phyloP scores from a whole-genome alignment of 176 grass and related monocot species.

The Juncus inflexus region DNA sequence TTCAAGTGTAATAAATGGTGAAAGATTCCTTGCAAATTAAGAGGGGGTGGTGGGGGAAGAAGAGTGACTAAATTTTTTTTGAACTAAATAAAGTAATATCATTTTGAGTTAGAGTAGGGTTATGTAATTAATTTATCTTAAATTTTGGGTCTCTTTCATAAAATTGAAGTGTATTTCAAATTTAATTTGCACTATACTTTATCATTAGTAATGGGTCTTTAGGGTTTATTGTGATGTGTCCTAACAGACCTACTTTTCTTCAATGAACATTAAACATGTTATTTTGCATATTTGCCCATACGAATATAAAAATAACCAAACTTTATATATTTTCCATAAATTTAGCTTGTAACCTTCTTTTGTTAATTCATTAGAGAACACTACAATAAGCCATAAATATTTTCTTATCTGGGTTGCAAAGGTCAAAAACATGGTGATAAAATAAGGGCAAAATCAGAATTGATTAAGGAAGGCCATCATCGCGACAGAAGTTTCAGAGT shows the following conservation, averaged over 20 bases:
- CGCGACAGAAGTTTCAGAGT: too few species aligned
- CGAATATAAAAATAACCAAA: too few species aligned
- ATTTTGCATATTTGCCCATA: conserved; percentile 15
- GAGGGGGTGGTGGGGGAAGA: neutral
- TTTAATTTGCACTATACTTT: conserved; percentile 22
- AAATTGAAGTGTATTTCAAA: conserved; percentile 21
- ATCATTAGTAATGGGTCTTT: conserved; percentile 15
- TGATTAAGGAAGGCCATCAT: too few species aligned
- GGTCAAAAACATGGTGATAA: too few species aligned
- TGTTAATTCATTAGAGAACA: too few species aligned
- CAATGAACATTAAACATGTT: conserved; percentile 14
- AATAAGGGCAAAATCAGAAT: too few species aligned
- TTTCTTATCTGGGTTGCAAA: too few species aligned
- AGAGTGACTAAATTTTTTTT: neutral
- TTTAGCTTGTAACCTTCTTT: too few species aligned
- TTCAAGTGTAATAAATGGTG: conserved; percentile 3
- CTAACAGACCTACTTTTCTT: conserved; percentile 26
- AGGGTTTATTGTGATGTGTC: conserved; percentile 12
- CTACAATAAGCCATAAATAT: too few species aligned
- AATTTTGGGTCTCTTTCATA: neutral
- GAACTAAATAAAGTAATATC: neutral
- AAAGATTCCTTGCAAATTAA: conserved; percentile 24
- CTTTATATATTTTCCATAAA: too few species aligned
- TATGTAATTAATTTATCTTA: neutral
- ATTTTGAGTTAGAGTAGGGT: neutral